Evolutionary conservation across 2,329 filamentous ascomycete genomes (phyloP).

Genomic region (Chlorencoelia australis): DNA sequence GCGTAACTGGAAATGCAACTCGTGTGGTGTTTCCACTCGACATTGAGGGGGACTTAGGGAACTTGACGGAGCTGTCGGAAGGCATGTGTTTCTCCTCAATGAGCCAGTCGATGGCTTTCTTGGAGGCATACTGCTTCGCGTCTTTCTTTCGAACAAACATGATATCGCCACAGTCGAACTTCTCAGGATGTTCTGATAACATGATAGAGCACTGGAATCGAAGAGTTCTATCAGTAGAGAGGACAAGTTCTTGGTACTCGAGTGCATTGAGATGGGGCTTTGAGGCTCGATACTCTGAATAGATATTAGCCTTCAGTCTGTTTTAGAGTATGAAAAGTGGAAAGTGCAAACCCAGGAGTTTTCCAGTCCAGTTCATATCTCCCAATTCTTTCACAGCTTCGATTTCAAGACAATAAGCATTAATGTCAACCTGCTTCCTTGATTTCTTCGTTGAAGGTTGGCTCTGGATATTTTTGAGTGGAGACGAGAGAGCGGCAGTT

Average conservation of each 20-base stretch:
- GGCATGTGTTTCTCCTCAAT: slow-evolving; percentile 23
- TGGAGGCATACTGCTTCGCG: slow-evolving; percentile 25
- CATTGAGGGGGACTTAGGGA: slow-evolving; percentile 12
- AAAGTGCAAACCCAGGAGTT: slow-evolving; percentile 15
- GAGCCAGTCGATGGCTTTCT: slow-evolving; percentile 25
- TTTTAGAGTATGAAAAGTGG: not conserved
- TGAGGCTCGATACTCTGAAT: slow-evolving; percentile 21
- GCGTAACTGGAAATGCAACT: slow-evolving; percentile 1
- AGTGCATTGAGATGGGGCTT: slow-evolving; percentile 4
- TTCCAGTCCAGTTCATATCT: slow-evolving; percentile 24
- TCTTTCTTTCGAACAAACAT: slow-evolving; percentile 19
- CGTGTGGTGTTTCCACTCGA: not conserved
- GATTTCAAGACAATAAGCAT: slow-evolving; percentile 9
- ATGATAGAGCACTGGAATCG: slow-evolving; percentile 1
- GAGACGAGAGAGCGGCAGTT: too few species aligned
- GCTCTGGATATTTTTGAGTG: too few species aligned
- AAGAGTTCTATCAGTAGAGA: too few species aligned
- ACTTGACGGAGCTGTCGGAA: slow-evolving; percentile 16
- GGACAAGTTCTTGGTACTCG: not conserved
- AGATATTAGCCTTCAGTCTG: not conserved
- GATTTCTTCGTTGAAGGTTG: slow-evolving; percentile 8
- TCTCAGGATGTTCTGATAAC: not conserved
- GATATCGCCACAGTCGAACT: not conserved
- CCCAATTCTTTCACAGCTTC: slow-evolving; percentile 17
- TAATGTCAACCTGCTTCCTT: slow-evolving; percentile 8